Conservation (phyloP, 2,329 filamentous ascomycete genomes). For the Nigrospora oryzae region DNA sequence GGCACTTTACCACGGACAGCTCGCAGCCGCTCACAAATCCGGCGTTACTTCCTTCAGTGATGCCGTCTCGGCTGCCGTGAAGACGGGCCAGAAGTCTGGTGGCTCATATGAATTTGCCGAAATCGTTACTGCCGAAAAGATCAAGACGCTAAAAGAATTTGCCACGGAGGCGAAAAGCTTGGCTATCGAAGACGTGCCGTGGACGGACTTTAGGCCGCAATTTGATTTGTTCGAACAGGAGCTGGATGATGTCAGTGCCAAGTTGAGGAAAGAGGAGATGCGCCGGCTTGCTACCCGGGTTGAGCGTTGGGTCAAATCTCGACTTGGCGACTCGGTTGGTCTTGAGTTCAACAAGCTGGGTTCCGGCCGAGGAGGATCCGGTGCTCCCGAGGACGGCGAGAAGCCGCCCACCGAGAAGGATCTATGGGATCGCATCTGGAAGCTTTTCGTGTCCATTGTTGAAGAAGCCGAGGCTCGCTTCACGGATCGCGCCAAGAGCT, state of each 20-base stretch:
- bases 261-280: conserved; percentile 92
- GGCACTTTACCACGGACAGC: conserved; percentile 78
- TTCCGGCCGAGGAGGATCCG: conserved; percentile 73
- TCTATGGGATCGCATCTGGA: conserved; percentile 95
- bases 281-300: conserved; percentile 81
- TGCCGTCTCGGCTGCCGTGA: conserved; percentile 78
- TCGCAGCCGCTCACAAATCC: conserved; percentile 80
- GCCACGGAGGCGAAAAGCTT: conserved; percentile 67
- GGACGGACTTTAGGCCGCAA: conserved; percentile 83
- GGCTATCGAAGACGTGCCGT: conserved; percentile 69
- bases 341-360: conserved; percentile 95
- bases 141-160: conserved; percentile 65
- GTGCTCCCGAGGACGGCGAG: conserved; percentile 70
- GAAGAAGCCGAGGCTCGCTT: conserved; percentile 80
- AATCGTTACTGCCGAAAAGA: conserved; percentile 80
- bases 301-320: conserved; percentile 87
- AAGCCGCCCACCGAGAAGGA: conserved; percentile 70
- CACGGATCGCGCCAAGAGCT: conserved; percentile 80
- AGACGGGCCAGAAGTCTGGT: conserved; percentile 86
- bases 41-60: conserved; percentile 81
- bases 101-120: conserved; percentile 89
- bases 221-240: conserved; percentile 79
- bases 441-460: conserved; percentile 72
- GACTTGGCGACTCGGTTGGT: conserved; percentile 78
- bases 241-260: conserved; percentile 76